Conservation (phyloP, 208 protist genomes). For the Blastocrithidia nonstop region DNA sequence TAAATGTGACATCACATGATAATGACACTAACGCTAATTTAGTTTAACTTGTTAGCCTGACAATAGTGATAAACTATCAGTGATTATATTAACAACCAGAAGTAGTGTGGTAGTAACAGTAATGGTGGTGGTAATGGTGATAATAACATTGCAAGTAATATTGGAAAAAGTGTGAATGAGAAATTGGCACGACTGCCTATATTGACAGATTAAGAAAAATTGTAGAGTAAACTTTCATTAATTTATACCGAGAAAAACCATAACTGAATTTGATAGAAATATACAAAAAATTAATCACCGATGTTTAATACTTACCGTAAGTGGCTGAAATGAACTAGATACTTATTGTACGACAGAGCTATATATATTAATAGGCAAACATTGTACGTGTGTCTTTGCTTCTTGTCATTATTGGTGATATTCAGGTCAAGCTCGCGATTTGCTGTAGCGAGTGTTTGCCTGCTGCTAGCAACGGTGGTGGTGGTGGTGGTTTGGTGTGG, state of each 20-base stretch:
- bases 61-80: no score
- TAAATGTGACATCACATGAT: background rate
- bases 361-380: constrained; percentile 86
- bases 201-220: no score
- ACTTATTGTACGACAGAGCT: constrained; percentile 39
- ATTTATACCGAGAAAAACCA: constrained; percentile 8
- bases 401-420: constrained; percentile 73
- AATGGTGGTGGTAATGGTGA: background rate
- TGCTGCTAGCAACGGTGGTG: constrained; percentile 40
- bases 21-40: background rate
- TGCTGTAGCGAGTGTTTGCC: constrained; percentile 50
- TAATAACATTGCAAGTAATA: background rate
- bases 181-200: background rate
- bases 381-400: constrained; percentile 93
- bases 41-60: no score
- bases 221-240: no score
- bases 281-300: constrained; percentile 34
- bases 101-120: background rate
- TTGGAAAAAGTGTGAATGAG: background rate
- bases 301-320: constrained; percentile 31
- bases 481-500: constrained; percentile 11
- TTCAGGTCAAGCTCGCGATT: constrained; percentile 76
- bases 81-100: no score
- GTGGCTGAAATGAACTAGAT: constrained; percentile 70
- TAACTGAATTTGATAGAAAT: constrained; percentile 35